phyloP scores from a whole-genome alignment of 2,329 filamentous ascomycete genomes.

The Pseudopithomyces chartarum region DNA sequence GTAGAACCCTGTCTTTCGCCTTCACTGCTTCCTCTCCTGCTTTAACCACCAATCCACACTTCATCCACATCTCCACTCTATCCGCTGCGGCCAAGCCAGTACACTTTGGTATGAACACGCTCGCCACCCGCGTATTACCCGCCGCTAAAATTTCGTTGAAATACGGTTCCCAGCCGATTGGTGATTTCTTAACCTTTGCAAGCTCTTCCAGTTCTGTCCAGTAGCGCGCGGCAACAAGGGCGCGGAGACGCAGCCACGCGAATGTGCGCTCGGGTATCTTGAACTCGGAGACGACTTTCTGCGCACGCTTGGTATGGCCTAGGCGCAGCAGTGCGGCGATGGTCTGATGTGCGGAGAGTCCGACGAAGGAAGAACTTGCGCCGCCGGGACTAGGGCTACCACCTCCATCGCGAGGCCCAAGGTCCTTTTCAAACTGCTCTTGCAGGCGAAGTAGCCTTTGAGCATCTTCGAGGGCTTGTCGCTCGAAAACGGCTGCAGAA shows the following conservation, averaged over 20 bases:
- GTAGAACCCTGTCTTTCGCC: constrained; percentile 75
- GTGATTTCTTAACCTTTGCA: constrained; percentile 76
- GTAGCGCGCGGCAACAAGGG: constrained; percentile 85
- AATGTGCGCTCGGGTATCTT: constrained; percentile 88
- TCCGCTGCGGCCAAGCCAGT: constrained; percentile 70
- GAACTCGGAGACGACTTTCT: constrained; percentile 89
- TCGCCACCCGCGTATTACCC: constrained; percentile 85
- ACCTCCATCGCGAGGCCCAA: constrained; percentile 61
- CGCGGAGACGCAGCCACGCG: constrained; percentile 86
- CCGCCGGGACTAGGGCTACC: constrained; percentile 35
- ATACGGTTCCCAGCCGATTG: constrained; percentile 98
- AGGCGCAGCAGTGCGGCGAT: constrained; percentile 84
- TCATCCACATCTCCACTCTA: constrained; percentile 90
- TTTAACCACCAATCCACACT: constrained; percentile 86
- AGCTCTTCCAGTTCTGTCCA: constrained; percentile 93
- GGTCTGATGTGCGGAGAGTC: constrained; percentile 88
- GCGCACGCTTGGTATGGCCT: constrained; percentile 82
- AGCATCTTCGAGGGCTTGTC: constrained; percentile 78
- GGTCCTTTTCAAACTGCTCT: constrained; percentile 82
- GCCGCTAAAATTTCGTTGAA: constrained; percentile 88
- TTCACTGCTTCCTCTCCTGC: constrained; percentile 91
- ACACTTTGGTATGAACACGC: constrained; percentile 87
- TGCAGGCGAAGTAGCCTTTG: constrained; percentile 82
- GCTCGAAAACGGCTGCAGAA: constrained; percentile 69
- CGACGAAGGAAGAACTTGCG: constrained; percentile 62